Evolutionary conservation across 2,329 filamentous ascomycete genomes (phyloP).

Genomic region (Simplicillium sp.): DNA sequence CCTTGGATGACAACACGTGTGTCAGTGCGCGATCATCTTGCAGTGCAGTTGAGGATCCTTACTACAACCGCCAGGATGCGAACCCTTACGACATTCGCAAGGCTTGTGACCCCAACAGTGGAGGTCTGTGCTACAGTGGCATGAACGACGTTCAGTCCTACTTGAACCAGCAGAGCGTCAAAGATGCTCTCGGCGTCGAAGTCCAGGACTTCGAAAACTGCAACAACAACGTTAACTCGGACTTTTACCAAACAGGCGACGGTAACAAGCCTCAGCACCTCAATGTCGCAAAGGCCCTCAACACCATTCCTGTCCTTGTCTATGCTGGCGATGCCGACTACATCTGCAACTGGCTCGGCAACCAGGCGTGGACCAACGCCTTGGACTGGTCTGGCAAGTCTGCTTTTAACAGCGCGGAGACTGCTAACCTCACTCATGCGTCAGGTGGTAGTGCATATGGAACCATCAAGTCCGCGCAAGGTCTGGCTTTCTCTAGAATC

Average conservation of each 20-base stretch:
- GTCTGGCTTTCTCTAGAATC: slow-evolving; percentile 89
- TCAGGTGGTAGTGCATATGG: slow-evolving; percentile 43
- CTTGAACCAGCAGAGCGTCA: slow-evolving; percentile 76
- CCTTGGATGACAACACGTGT: slow-evolving; percentile 82
- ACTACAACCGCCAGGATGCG: slow-evolving; percentile 1
- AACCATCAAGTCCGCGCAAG: slow-evolving; percentile 77
- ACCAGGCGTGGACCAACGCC: slow-evolving; percentile 88
- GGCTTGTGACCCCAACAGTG: slow-evolving; percentile 67
- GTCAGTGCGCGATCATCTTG: slow-evolving; percentile 96
- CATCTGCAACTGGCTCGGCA: slow-evolving; percentile 98
- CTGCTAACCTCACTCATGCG: slow-evolving; percentile 59
- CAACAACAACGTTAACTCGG: slow-evolving; percentile 97
- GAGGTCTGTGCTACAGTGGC: slow-evolving; percentile 86
- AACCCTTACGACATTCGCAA: slow-evolving; percentile 82
- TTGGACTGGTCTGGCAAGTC: slow-evolving; percentile 90
- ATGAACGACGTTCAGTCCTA: slow-evolving; percentile 81
- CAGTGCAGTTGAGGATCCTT: slow-evolving; percentile 39
- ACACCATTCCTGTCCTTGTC: slow-evolving; percentile 88
- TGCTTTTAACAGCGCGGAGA: slow-evolving; percentile 61
- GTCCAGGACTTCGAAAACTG: slow-evolving; percentile 86
- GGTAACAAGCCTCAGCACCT: slow-evolving; percentile 98
- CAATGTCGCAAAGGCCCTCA: slow-evolving; percentile 71
- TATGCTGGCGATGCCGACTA: slow-evolving; percentile 87
- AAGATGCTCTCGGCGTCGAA: slow-evolving; percentile 82
- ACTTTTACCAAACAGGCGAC: slow-evolving; percentile 95